phyloP scores from a whole-genome alignment of 192 early-diverging fungal genomes.

The Physocladia obscura region DNA sequence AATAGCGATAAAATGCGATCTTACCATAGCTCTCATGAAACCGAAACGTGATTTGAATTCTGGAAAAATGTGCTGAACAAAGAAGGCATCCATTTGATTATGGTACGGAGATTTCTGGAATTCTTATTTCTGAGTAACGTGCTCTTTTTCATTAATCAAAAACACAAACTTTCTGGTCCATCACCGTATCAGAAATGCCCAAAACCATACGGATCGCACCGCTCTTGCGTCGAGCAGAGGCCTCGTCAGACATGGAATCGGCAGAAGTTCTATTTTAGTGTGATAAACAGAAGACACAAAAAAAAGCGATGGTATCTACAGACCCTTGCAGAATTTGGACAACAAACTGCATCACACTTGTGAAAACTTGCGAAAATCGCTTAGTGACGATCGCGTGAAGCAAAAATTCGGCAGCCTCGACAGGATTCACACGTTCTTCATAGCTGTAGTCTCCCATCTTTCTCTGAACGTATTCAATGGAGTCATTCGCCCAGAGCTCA shows the following conservation, averaged over 20 bases:
- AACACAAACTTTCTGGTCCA: constrained; percentile 36
- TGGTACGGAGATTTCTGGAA: constrained; percentile 67
- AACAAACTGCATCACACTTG: constrained; percentile 75
- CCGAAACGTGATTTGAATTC: constrained; percentile 83
- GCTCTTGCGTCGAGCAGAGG: constrained; percentile 72
- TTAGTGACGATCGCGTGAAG: constrained; percentile 76
- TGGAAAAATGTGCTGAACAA: constrained; percentile 83
- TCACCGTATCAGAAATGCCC: constrained; percentile 64
- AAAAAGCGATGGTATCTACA: not conserved
- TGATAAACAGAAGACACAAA: too few relatives aligned
- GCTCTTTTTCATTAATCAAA: not conserved
- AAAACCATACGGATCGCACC: constrained; percentile 89
- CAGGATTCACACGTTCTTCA: constrained; percentile 82
- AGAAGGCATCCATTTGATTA: constrained; percentile 72
- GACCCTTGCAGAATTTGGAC: constrained; percentile 54
- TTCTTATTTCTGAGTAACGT: not conserved
- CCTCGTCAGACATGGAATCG: constrained; percentile 11
- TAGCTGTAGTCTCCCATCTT: constrained; percentile 54
- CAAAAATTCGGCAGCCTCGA: constrained; percentile 71
- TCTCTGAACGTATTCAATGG: constrained; percentile 80
- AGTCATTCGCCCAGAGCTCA: constrained; percentile 89
- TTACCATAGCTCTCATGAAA: constrained; percentile 78
- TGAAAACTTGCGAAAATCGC: constrained; percentile 77
- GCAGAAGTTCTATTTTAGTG: not conserved
- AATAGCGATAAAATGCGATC: not conserved